Evolutionary conservation across 768 basidiomycete species (phyloP).

Genomic region (Russula olivacea): DNA sequence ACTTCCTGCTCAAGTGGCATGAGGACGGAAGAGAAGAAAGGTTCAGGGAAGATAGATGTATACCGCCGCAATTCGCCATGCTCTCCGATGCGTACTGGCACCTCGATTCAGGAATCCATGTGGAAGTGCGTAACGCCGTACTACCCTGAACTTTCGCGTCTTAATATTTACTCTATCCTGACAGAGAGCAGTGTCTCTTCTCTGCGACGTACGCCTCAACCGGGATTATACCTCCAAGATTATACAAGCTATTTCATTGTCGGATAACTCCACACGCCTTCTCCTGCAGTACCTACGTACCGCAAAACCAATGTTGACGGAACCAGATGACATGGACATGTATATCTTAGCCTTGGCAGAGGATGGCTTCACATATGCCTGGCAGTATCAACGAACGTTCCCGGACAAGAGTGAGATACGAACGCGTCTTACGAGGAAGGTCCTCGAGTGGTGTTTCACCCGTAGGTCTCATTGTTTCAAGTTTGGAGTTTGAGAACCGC

Average conservation of each 20-base stretch:
- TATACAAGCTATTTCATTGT: constrained; percentile 52
- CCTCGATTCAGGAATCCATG: constrained; percentile 62
- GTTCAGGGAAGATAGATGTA: constrained; percentile 50
- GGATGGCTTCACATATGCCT: constrained; percentile 60
- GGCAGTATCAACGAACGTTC: constrained; percentile 70
- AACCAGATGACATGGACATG: constrained; percentile 64
- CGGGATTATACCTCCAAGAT: constrained; percentile 77
- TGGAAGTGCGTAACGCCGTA: constrained; percentile 47
- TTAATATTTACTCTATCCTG: not conserved
- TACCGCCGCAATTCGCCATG: constrained; percentile 68
- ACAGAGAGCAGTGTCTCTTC: constrained; percentile 64
- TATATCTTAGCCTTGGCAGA: constrained; percentile 66
- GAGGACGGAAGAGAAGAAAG: constrained; percentile 52
- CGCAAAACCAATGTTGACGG: constrained; percentile 62
- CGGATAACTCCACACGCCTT: constrained; percentile 44
- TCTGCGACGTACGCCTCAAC: constrained; percentile 69
- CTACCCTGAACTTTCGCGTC: not conserved
- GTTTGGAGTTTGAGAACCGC: not conserved
- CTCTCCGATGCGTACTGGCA: constrained; percentile 85
- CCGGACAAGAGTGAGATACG: constrained; percentile 52
- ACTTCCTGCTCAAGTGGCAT: constrained; percentile 78
- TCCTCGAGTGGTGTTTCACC: constrained; percentile 62
- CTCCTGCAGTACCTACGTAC: constrained; percentile 71
- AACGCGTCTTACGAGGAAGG: constrained; percentile 47
- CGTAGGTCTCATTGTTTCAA: constrained; percentile 44